Base-by-base conservation (phyloP, 1,284 basidiomycete species). In the Gymnopus androsaceus region DNA sequence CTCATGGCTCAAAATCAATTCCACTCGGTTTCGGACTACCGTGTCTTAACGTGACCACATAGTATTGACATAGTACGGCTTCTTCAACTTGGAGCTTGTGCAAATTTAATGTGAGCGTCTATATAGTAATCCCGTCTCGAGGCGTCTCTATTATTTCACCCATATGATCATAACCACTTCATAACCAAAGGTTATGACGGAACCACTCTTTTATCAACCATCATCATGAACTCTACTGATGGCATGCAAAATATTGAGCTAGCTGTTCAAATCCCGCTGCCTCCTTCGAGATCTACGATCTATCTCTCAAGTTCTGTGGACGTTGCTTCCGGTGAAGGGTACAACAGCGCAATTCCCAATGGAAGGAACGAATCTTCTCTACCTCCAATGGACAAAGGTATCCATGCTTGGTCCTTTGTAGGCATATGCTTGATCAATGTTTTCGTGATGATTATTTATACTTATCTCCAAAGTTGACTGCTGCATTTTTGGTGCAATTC, bases 401-500 rank as follows among this genome's bases (percentile, higher is more conserved):
- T 67, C 42, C 62, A 64, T 28, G 72, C 71, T 7, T 72, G 69
- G 69, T 67, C 68, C 19, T 72, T 68, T 56, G 71, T 73, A 57
- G 37, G 57, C 50, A 11, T 30, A 2, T 17, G 36, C n/a, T 34
- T 42, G 17, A 33, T 28, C 17, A 37, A 23, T 17, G n/a, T 30
- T 4, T 58, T 50, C 54, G n/a, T n/a, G 4, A 15, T 14, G 5
- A 2, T 19, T n/a, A 25, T 19, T 59, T 14, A 58, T n/a, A n/a
- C n/a, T n/a, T n/a, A n/a, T n/a, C n/a, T n/a, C n/a, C n/a, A n/a
- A n/a, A 75, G 67, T 64, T 75, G 3, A 59, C 61, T 6, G 70
- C 67, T 9, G 70, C 72, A 6, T 75, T 72, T 56, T 31, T 71
- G 21, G 67, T 75, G 4, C 72, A 75, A 51, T 69, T 69, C 27